Conservation (phyloP, 2,329 filamentous ascomycete genomes). For the Trichoderma gracile region DNA sequence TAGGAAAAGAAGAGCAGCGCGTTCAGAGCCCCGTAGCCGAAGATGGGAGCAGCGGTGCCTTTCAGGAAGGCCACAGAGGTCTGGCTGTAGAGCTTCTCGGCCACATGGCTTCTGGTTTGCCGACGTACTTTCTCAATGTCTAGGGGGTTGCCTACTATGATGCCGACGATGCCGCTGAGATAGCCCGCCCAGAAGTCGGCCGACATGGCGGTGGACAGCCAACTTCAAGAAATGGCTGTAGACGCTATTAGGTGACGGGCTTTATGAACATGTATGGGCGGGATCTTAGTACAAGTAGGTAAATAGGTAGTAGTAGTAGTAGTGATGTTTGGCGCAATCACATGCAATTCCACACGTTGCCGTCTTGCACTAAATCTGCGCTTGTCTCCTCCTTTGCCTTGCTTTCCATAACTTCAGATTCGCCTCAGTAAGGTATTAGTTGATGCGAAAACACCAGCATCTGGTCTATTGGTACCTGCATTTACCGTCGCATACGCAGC, state of each 20-base stretch:
- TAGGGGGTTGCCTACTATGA: conserved; percentile 85
- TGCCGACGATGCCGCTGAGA: conserved; percentile 79
- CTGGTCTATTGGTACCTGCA: not conserved
- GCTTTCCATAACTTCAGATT: too few relatives aligned
- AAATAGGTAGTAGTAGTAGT: too few relatives aligned
- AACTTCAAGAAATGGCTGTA: not conserved
- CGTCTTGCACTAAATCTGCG: not conserved
- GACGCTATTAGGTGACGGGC: not conserved
- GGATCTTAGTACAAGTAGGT: not conserved
- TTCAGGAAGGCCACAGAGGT: conserved; percentile 47
- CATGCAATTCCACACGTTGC: conserved; percentile 5
- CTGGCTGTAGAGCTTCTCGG: conserved; percentile 32
- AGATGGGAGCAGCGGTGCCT: conserved; percentile 79
- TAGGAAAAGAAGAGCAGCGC: conserved; percentile 88
- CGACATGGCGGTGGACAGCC: conserved; percentile 59
- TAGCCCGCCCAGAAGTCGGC: conserved; percentile 95
- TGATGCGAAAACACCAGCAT: too few relatives aligned
- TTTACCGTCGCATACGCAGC: not conserved
- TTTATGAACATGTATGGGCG: not conserved
- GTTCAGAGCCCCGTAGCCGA: conserved; percentile 89
- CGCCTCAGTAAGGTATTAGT: too few relatives aligned
- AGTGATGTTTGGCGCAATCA: not conserved
- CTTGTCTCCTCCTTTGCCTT: not conserved
- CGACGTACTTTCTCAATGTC: conserved; percentile 66
- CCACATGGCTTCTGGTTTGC: conserved; percentile 58